Evolutionary conservation across 306 rosid genomes (phyloP), one percentile per base, ranked within the genome.

Genomic region (Adenanthera pavonina): DNA sequence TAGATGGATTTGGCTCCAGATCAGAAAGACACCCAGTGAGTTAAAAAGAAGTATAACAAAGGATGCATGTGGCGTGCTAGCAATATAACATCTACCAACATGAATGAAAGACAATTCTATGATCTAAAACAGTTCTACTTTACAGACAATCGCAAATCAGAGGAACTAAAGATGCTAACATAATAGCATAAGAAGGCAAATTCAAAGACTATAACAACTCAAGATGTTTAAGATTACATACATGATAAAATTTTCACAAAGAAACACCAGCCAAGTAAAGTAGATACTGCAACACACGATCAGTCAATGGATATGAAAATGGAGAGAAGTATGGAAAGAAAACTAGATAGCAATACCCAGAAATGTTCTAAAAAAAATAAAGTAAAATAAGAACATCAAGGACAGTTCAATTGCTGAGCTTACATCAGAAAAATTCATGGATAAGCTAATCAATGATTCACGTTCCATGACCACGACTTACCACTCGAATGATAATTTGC

Each of bases 1-100:
- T 85, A 49, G 76, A 84, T 81, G 62, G 82, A 87, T 85, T 88
- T 30, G 84, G 73, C 85, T 77, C 74, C 64, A 64, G 72, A 67
- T 70, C 70, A 77, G 80, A 80, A 65, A 72, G 33, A 76, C 16
- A 44, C 11, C 43, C 51, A 75, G 35, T 44, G 57, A 79, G 65
- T 78, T 62, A 72, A 78, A 81, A 62, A 49, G 78, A 78, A 68
- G 60, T n/a, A 53, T 38, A 70, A 41, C 20, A 61, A 64, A 76
- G 36, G 33, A 62, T 35, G 46, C 68, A 79, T 69, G 43, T 46
- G 57, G 36, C 40, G 5, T 10, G n/a, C 41, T 60, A 33, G 69
- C 67, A 80, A 44, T n/a, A 47, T 62, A 75, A 48, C 54, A 75
- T 40, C 20, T 20, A 66, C 41, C 57, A 54, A 62, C n/a, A n/a